Evolutionary conservation across 1,284 basidiomycete genomes (phyloP).

Genomic region (Agaricales sp.): DNA sequence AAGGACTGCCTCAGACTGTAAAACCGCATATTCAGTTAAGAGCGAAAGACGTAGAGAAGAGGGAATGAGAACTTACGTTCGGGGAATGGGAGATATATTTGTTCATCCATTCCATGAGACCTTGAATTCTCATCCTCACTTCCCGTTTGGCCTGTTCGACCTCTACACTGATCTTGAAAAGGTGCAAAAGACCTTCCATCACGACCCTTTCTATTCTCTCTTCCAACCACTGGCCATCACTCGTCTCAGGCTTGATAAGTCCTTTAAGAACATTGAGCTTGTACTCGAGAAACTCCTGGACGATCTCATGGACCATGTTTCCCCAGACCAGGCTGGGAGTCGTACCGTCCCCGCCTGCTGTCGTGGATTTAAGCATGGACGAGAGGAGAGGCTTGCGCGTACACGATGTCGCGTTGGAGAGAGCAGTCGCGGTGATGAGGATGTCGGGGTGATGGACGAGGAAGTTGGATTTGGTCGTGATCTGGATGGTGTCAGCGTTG

Average conservation of each 20-base stretch:
- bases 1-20: slow-evolving; percentile 52
- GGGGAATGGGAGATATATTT: slow-evolving; percentile 51
- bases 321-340: slow-evolving; percentile 77
- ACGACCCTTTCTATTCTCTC: slow-evolving; percentile 46
- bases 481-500: slow-evolving; percentile 29
- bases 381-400: slow-evolving; percentile 74
- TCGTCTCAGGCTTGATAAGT: slow-evolving; percentile 37
- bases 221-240: slow-evolving; percentile 43
- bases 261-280: background rate
- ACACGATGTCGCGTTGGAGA: slow-evolving; percentile 77
- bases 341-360: slow-evolving; percentile 20
- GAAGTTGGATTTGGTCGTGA: slow-evolving; percentile 48
- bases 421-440: slow-evolving; percentile 80
- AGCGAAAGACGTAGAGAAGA: background rate
- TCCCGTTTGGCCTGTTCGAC: slow-evolving; percentile 58
- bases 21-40: slow-evolving; percentile 3
- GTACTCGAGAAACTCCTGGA: slow-evolving; percentile 52
- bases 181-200: slow-evolving; percentile 39
- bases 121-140: slow-evolving; percentile 49
- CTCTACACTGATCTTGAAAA: slow-evolving; percentile 50
- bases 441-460: slow-evolving; percentile 86
- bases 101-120: slow-evolving; percentile 52
- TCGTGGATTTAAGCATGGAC: slow-evolving; percentile 32
- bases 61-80: slow-evolving; percentile 34
- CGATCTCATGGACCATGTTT: slow-evolving; percentile 81